Percentiles rank a stretch among this genome's conserved stretches.
phyloP scores from a whole-genome alignment of 345 rosid species.

The Mangifera indica region DNA sequence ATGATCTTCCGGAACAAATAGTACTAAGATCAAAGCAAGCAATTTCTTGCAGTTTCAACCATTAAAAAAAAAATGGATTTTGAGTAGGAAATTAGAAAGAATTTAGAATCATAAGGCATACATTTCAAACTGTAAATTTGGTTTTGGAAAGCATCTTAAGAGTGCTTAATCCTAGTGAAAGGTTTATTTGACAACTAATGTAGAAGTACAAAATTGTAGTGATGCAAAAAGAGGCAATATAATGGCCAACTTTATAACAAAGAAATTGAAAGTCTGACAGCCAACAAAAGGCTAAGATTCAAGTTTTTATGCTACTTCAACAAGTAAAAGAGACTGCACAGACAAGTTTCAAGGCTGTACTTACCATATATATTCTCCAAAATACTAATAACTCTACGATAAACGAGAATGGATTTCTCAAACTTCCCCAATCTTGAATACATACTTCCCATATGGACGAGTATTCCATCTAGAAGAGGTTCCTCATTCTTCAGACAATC shows the following conservation, averaged over 20 bases:
- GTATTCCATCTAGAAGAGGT: constrained; percentile 65
- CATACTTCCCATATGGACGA: constrained; percentile 81
- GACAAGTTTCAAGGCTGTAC: constrained; percentile 1
- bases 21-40: neutral
- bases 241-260: neutral
- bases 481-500: constrained; percentile 46
- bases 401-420: constrained; percentile 53
- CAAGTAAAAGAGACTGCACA: neutral
- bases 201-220: neutral
- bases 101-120: neutral
- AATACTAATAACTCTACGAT: constrained; percentile 53
- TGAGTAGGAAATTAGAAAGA: neutral
- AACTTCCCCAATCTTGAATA: constrained; percentile 61
- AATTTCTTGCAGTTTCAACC: neutral
- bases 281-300: neutral
- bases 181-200: neutral
- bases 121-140: neutral
- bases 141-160: neutral
- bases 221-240: neutral
- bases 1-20: neutral
- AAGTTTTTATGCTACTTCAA: neutral
- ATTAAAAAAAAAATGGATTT: neutral
- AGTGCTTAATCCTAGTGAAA: neutral
- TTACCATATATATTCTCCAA: constrained; percentile 62
- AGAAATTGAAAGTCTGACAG: neutral